Conservation (phyloP, 192 early-diverging fungal species). For the Gryganskiella cystojenkinii region DNA sequence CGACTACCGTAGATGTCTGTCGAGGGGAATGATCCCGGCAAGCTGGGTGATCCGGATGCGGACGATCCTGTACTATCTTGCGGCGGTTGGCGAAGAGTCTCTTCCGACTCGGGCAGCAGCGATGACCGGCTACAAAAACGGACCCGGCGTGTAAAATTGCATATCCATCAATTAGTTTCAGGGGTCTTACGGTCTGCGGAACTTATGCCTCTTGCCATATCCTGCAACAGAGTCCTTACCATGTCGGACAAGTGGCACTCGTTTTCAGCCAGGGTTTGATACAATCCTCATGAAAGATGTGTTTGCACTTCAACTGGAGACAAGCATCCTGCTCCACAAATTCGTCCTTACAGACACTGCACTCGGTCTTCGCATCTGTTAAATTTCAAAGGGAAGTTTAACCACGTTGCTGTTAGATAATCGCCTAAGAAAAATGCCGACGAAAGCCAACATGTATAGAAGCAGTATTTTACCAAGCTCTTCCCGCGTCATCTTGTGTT, state of each 20-base stretch:
- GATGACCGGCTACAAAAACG: constrained; percentile 27
- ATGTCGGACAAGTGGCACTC: constrained; percentile 94
- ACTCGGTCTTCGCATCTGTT: constrained; percentile 74
- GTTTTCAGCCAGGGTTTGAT: constrained; percentile 92
- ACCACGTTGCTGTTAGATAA: too few relatives aligned
- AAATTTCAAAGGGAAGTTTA: neutral
- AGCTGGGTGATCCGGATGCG: neutral
- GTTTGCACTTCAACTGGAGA: constrained; percentile 82
- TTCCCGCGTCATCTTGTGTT: constrained; percentile 21
- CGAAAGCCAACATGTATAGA: neutral
- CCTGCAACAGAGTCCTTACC: constrained; percentile 47
- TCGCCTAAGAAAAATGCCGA: neutral
- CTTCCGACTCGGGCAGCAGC: constrained; percentile 13
- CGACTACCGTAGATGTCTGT: too few relatives aligned
- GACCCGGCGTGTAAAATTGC: too few relatives aligned
- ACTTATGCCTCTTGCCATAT: too few relatives aligned
- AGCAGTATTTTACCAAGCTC: constrained; percentile 23
- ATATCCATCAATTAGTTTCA: too few relatives aligned
- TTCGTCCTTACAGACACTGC: constrained; percentile 93
- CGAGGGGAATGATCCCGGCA: constrained; percentile 5
- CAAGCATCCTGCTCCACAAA: constrained; percentile 74
- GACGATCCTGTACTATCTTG: neutral
- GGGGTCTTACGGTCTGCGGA: too few relatives aligned
- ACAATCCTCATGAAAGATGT: constrained; percentile 90
- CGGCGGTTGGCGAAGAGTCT: neutral